Evolutionary conservation across 257 asterid genomes (phyloP), one percentile per base, ranked within the genome.

Genomic region (Solanum virginianum): DNA sequence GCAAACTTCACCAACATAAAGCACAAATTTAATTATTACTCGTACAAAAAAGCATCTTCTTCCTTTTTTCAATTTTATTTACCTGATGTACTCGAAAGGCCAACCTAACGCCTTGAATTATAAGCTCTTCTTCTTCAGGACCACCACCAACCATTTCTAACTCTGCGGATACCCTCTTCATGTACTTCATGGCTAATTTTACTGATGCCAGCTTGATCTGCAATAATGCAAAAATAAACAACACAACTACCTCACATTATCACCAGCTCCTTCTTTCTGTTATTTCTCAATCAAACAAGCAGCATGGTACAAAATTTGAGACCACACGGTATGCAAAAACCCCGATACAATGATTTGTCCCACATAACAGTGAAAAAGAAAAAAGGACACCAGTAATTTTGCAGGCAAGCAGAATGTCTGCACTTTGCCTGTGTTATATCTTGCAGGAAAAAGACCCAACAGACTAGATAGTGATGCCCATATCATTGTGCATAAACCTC

Each of bases 81-180:
- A 97, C 98, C 99, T 97, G 99, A 85, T 97, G 99, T 69, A 94
- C 98, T 65, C 98, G 94, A 88, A 93, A 96, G 4, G 99, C 99
- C 22, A 96, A 95, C 90, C 93, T 94, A 86, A 95, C 98, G 43
- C 94, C 98, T 87, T 92, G 99, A 60, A 93, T 88, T 13, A 95
- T 91, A 53, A 95, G 98, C 88, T 97, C 99, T 89, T 95, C 99
- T 88, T 96, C 99, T 85, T 96, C 99, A 18, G 97, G 97, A 86
- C 95, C 94, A 89, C 96, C 91, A 16, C 85, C 93, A 9, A 91
- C 93, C 83, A 86, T 85, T 91, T 91, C 98, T 20, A 97, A 97
- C 93, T 93, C 98, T 18, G 98, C 94, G 0, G 94, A 89, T 56
- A 93, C 98, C 86, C 99, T 92, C 92, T 89, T 95, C 98, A 97